Conservation (phyloP, 148 eudicot genomes). For the Talinum fruticosum region DNA sequence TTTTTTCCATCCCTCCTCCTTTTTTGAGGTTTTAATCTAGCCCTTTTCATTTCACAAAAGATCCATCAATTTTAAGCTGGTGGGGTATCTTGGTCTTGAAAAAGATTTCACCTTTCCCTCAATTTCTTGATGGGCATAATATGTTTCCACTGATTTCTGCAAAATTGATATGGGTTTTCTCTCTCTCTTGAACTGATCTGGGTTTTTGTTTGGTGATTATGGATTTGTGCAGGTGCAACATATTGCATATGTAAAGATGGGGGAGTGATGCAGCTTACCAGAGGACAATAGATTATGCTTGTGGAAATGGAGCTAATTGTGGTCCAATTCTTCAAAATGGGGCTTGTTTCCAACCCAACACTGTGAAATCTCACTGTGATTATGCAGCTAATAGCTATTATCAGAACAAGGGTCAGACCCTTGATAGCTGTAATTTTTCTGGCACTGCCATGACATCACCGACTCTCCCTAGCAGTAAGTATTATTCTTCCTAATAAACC, state of each 20-base stretch:
- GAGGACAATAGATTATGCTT: conserved; percentile 65
- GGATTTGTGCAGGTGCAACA: conserved; percentile 40
- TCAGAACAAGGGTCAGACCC: conserved; percentile 48
- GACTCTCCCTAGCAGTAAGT: conserved; percentile 43
- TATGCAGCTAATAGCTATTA: conserved; percentile 76
- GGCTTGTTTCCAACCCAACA: conserved; percentile 53
- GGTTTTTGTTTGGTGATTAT: neutral
- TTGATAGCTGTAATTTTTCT: conserved; percentile 54
- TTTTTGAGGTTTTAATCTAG: neutral
- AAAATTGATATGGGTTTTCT: neutral
- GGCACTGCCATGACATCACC: conserved; percentile 45
- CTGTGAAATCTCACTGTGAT: conserved; percentile 59
- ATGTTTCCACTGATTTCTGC: neutral
- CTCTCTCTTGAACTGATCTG: neutral
- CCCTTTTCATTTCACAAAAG: neutral
- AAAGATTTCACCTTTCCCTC: conserved; percentile 18
- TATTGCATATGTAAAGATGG: conserved; percentile 72
- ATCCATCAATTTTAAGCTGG: neutral
- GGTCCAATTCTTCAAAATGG: conserved; percentile 43
- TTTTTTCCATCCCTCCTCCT: no score
- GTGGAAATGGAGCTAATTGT: conserved; percentile 77
- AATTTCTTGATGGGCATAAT: conserved; percentile 3
- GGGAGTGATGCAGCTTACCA: conserved; percentile 40
- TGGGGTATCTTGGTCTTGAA: neutral
- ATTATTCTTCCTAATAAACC: no score